Evolutionary conservation across 805 yeast genomes (phyloP).

Genomic region (Wickerhamiella slavikovae): DNA sequence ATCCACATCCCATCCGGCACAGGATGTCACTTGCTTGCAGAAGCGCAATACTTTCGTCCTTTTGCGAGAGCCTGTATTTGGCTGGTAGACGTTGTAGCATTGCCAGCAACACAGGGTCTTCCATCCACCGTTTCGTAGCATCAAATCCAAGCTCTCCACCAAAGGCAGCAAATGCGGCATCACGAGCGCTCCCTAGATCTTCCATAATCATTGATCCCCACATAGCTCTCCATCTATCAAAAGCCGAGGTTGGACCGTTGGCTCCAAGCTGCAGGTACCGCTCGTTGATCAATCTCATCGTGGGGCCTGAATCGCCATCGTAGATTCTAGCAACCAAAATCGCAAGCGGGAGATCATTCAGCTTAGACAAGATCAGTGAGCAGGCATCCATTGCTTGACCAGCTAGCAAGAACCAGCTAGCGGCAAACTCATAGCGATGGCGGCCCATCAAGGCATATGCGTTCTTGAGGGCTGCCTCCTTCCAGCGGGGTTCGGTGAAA

Average conservation of each 20-base stretch:
- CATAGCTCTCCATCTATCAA: slow-evolving; percentile 49
- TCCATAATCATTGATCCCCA: slow-evolving; percentile 57
- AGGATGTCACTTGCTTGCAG: slow-evolving; percentile 45
- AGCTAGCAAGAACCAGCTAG: slow-evolving; percentile 68
- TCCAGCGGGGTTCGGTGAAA: slow-evolving; percentile 59
- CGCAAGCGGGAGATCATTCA: slow-evolving; percentile 54
- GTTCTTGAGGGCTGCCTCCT: slow-evolving; percentile 72
- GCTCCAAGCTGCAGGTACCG: background rate
- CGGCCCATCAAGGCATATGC: slow-evolving; percentile 80
- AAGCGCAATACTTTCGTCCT: slow-evolving; percentile 47
- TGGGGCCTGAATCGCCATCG: slow-evolving; percentile 34
- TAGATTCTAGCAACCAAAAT: slow-evolving; percentile 63
- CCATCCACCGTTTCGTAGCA: slow-evolving; percentile 24
- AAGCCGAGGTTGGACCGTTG: background rate
- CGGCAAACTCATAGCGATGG: slow-evolving; percentile 74
- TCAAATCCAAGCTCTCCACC: slow-evolving; percentile 1
- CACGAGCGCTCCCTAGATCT: slow-evolving; percentile 31
- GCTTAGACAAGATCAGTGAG: slow-evolving; percentile 45
- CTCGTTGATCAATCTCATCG: slow-evolving; percentile 20
- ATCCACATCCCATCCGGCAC: slow-evolving; percentile 81
- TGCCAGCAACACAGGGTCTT: slow-evolving; percentile 64
- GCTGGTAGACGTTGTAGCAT: slow-evolving; percentile 43
- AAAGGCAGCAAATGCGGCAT: slow-evolving; percentile 28
- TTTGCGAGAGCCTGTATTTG: slow-evolving; percentile 27
- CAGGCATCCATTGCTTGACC: slow-evolving; percentile 59